Conservation (phyloP, 768 basidiomycete species). For the Hygrophoropsis aurantiaca region DNA sequence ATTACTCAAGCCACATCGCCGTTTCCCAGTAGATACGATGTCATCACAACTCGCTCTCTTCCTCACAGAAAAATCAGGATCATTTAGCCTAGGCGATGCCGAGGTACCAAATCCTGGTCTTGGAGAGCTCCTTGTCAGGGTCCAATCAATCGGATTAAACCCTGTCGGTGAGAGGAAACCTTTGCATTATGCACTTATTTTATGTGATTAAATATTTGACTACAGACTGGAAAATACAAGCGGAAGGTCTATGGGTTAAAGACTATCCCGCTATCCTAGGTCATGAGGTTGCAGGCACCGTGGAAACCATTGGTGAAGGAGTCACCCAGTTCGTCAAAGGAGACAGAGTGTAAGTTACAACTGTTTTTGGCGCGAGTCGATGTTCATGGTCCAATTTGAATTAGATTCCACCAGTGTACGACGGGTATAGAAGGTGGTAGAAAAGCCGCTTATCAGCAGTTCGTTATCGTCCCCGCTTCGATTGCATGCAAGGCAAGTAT, state of each 20-base stretch:
- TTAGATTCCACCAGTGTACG: constrained; percentile 26
- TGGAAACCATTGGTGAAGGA: constrained; percentile 27
- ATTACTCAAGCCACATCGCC: too few relatives aligned
- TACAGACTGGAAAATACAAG: constrained; percentile 42
- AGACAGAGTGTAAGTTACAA: constrained; percentile 22
- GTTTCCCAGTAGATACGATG: too few relatives aligned
- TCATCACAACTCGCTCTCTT: constrained; percentile 27
- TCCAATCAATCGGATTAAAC: constrained; percentile 48
- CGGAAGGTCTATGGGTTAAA: constrained; percentile 21
- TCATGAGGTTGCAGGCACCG: constrained; percentile 22
- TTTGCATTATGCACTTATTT: constrained; percentile 10
- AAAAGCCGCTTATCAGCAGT: constrained; percentile 34
- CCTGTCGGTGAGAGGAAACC: constrained; percentile 44
- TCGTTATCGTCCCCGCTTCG: constrained; percentile 28
- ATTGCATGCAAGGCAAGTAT: constrained; percentile 28
- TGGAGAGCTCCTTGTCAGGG: constrained; percentile 47
- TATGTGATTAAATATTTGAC: constrained; percentile 5
- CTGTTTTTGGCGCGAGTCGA: neutral
- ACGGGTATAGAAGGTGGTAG: constrained; percentile 17
- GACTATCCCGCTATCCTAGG: constrained; percentile 23
- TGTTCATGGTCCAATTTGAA: neutral
- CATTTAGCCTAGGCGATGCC: constrained; percentile 32
- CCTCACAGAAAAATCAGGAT: constrained; percentile 31
- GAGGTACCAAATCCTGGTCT: constrained; percentile 44
- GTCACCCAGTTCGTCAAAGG: constrained; percentile 27